Base-by-base conservation (phyloP, 148 eudicot genomes). In the Nepenthes mirabilis region DNA sequence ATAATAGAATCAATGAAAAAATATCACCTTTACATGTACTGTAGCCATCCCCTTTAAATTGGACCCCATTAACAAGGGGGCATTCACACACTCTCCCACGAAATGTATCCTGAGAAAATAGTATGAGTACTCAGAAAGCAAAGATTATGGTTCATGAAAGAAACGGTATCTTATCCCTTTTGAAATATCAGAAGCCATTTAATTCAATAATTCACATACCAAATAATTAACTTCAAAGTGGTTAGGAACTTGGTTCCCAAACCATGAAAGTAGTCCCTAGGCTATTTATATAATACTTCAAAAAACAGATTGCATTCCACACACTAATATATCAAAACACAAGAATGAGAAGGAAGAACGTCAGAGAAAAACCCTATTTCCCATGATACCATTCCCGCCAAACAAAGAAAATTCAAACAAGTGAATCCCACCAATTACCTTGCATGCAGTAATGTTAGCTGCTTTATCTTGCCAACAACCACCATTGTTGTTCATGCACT, bases 21-120 rank as follows among this genome's bases (percentile, higher is more conserved):
- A 13, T 6, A 67, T 72, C 80, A 91, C 96, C 96, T 83, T 69
- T 78, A 72, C 99, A 93, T 62, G 73, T 66, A 59, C 64, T 86
- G 66, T 93, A 93, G 60, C 99, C 99, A 75, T 93, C 99, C 63
- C 99, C 99, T 74, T 74, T 79, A 67, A 84, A 89, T 68, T 83
- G 88, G 65, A 93, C 96, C 32, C 99, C 99, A 63, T 93, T 78
- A 54, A 83, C 89, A 65, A 84, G 65, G 45, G 99, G 99, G 77
- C 99, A 93, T 81, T 88, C 96, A 72, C 98, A 93, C 59, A 93
- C 96, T 70, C 94, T 82, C 73, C 99, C 99, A 43, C 99, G 90
- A 58, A 86, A 93, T n/a, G 99, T 93, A 63, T 93, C 98, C 97
- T 91, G 65, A 43, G 36, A 36, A 60, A 50, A 62, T 36, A 45